A percentile compares a stretch with the other conserved stretches of the same genome.
phyloP scores from a whole-genome alignment of 257 asterid species.

The Solanum sejunctum region DNA sequence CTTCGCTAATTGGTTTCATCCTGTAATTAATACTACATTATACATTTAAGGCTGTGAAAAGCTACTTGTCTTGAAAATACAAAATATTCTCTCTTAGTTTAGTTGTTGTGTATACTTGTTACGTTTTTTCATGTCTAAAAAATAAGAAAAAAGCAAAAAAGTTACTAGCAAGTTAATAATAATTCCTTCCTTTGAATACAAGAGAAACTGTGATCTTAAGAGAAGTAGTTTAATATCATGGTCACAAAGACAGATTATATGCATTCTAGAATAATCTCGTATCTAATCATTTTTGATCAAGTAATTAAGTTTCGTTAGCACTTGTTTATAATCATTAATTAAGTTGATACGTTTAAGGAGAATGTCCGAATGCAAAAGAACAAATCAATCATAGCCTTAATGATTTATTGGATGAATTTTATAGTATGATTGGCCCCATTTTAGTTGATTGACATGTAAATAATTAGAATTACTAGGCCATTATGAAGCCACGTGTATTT shows the following conservation, averaged over 20 bases:
- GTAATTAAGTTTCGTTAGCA: neutral
- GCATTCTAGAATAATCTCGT: no score
- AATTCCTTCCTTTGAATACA: neutral
- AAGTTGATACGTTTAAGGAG: neutral
- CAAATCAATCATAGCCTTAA: neutral
- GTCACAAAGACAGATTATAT: no score
- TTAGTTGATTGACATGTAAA: neutral
- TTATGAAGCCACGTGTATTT: neutral
- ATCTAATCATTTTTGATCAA: neutral
- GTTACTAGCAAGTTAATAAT: neutral
- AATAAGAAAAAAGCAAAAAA: neutral
- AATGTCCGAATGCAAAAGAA: neutral
- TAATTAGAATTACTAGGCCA: neutral
- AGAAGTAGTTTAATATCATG: no score
- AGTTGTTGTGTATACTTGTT: neutral
- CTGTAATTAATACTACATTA: no score
- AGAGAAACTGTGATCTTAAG: neutral
- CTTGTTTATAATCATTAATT: neutral
- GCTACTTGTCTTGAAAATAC: neutral
- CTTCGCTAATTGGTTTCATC: no score
- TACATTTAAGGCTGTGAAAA: no score
- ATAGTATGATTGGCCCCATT: neutral
- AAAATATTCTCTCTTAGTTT: neutral
- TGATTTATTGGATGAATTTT: neutral
- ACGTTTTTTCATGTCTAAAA: neutral